phyloP scores from a whole-genome alignment of 2,329 filamentous ascomycete genomes.

The Simplicillium sp. region DNA sequence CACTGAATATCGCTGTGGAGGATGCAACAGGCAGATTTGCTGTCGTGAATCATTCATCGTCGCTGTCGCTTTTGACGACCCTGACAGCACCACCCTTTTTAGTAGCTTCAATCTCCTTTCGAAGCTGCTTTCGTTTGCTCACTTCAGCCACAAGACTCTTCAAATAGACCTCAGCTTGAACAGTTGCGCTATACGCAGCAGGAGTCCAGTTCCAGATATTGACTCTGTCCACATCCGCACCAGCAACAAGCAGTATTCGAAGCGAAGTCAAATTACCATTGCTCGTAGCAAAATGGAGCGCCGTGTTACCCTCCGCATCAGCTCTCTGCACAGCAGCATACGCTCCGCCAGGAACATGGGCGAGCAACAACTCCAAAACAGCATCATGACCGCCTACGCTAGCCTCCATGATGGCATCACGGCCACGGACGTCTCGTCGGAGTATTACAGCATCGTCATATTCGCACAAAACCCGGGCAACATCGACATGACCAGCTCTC shows the following conservation, averaged over 20 bases:
- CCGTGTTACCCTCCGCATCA: slow-evolving; percentile 73
- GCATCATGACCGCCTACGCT: slow-evolving; percentile 53
- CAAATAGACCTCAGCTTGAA: slow-evolving; percentile 78
- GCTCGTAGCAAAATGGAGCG: slow-evolving; percentile 76
- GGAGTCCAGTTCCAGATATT: slow-evolving; percentile 79
- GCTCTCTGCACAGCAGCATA: slow-evolving; percentile 42
- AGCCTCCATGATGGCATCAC: slow-evolving; percentile 64
- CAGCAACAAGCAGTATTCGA: slow-evolving; percentile 66
- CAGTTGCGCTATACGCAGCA: slow-evolving; percentile 71
- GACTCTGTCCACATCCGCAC: slow-evolving; percentile 61
- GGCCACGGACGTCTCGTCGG: slow-evolving; percentile 55
- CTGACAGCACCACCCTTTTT: slow-evolving; percentile 33
- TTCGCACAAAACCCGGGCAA: slow-evolving; percentile 62
- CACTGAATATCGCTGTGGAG: no score
- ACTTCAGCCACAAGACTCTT: slow-evolving; percentile 66
- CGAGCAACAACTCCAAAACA: slow-evolving; percentile 54
- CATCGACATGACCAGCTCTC: slow-evolving; percentile 57
- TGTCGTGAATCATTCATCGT: slow-evolving; percentile 12
- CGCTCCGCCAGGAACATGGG: slow-evolving; percentile 47
- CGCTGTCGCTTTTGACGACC: slow-evolving; percentile 30
- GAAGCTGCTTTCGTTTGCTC: slow-evolving; percentile 41
- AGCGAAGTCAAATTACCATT: slow-evolving; percentile 72
- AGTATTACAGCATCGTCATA: slow-evolving; percentile 53
- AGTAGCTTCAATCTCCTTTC: slow-evolving; percentile 29
- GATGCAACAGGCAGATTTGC: no score